Percentiles rank a stretch among this genome's conserved stretches.
Evolutionary conservation across 805 yeast species (phyloP).

Genomic region (Starmerella bombicola): DNA sequence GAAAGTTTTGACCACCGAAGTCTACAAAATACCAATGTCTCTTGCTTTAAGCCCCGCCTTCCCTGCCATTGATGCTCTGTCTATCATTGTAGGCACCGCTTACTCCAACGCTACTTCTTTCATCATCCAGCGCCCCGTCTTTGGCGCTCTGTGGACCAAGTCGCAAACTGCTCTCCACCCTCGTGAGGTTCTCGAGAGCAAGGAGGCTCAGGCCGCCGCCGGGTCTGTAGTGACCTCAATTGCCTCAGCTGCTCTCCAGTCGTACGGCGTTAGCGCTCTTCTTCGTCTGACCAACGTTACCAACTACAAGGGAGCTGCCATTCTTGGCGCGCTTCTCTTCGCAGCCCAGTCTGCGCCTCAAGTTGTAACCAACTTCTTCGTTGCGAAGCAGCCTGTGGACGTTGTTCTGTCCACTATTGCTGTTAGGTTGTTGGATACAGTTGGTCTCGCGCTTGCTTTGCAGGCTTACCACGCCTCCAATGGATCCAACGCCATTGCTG

Average conservation of each 20-base stretch:
- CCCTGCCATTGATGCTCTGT: slow-evolving; percentile 23
- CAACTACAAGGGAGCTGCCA: slow-evolving; percentile 32
- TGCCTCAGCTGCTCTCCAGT: slow-evolving; percentile 30
- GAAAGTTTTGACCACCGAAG: too few relatives aligned
- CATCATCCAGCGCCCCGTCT: slow-evolving; percentile 30
- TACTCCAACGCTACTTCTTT: slow-evolving; percentile 30
- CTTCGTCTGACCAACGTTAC: slow-evolving; percentile 31
- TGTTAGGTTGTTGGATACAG: slow-evolving; percentile 31
- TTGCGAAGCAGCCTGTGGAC: slow-evolving; percentile 30
- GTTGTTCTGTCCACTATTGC: slow-evolving; percentile 27
- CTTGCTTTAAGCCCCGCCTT: slow-evolving; percentile 19
- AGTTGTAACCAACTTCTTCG: slow-evolving; percentile 26
- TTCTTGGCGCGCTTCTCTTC: slow-evolving; percentile 31
- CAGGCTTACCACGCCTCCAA: slow-evolving; percentile 16
- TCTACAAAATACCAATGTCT: slow-evolving; percentile 19
- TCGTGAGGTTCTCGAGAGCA: slow-evolving; percentile 29
- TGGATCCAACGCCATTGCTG: slow-evolving; percentile 2
- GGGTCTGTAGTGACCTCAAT: slow-evolving; percentile 28
- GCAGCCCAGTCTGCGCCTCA: slow-evolving; percentile 30
- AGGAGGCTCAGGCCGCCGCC: slow-evolving; percentile 31
- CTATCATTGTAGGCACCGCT: slow-evolving; percentile 33
- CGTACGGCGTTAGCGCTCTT: slow-evolving; percentile 33
- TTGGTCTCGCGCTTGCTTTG: slow-evolving; percentile 31
- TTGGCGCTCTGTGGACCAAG: slow-evolving; percentile 31
- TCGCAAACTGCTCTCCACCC: slow-evolving; percentile 28